These are phyloP conservation scores for Leccinum disarticulatum DNA, from an alignment of 768 basidiomycete species.

Conservation along the genomic window DNA sequence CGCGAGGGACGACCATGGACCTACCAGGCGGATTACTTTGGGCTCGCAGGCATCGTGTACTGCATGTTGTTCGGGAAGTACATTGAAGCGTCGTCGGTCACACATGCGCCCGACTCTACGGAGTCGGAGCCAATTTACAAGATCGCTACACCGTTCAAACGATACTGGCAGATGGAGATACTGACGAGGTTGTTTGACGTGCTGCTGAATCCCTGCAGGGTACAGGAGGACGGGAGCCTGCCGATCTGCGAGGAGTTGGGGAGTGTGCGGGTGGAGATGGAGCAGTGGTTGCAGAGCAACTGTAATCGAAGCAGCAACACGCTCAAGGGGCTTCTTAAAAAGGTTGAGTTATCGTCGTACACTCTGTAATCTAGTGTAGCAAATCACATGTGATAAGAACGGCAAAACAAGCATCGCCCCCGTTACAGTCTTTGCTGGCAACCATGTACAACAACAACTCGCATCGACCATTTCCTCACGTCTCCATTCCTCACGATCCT, in stretches of 20 bases:
- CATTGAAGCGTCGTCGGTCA: constrained; percentile 71
- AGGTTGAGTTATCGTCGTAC: constrained; percentile 61
- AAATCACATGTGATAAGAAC: constrained; percentile 23
- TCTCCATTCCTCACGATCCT: constrained; percentile 39
- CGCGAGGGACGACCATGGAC: constrained; percentile 85
- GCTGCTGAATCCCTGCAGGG: constrained; percentile 77
- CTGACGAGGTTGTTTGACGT: constrained; percentile 85
- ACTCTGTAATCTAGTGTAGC: constrained; percentile 15
- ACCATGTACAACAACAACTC: constrained; percentile 28
- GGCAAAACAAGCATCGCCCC: neutral
- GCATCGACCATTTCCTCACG: constrained; percentile 35
- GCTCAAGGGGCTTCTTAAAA: constrained; percentile 79
- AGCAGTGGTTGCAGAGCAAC: constrained; percentile 81
- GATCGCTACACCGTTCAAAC: constrained; percentile 76
- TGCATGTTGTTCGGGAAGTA: constrained; percentile 98
- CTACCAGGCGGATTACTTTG: constrained; percentile 94
- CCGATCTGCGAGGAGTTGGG: constrained; percentile 74
- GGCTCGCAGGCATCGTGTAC: constrained; percentile 91
- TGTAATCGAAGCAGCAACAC: constrained; percentile 83
- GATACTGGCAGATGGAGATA: constrained; percentile 92
- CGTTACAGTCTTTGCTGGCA: neutral
- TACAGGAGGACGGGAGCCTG: constrained; percentile 54
- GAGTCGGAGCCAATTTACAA: constrained; percentile 47
- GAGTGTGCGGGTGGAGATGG: constrained; percentile 75
- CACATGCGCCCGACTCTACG: constrained; percentile 32